Base-by-base conservation (phyloP, 2,329 filamentous ascomycete species). In the Emmonsiellopsis sp. region DNA sequence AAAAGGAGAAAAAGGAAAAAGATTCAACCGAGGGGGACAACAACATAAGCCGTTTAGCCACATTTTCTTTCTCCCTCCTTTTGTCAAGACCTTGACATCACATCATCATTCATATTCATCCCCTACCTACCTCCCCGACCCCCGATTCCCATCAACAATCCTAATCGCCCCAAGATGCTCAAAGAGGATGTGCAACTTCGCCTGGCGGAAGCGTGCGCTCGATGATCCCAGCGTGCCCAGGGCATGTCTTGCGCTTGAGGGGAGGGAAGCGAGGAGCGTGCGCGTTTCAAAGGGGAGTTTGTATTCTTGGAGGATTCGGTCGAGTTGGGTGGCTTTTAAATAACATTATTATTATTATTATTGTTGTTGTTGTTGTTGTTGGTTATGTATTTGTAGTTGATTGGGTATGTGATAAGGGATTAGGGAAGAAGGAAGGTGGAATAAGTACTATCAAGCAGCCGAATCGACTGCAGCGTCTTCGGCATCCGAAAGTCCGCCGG, bases 271-370 rank as follows among this genome's bases (percentile, higher is more conserved):
- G 15, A 57, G 55, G 10, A 57, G 20, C 4, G 51, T 54, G n/a
- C 57, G 55, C 32, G 44, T 54, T 30, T 63, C 57, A 15, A 59
- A 57, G 34, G 60, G 60, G 10, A 63, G 54, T 9, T 52, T 54
- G 47, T 63, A 63, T 32, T 61, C 56, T 35, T 58, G 58, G 50
- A 63, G 59, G 38, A 63, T 63, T 10, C 61, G 56, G 41, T 63
- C 62, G 26, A 63, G 56, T 58, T 63, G 62, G 9, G 55, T 56
- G 30, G 54, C 61, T 62, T 47, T 41, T 30, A 9, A 2, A 9
- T 10, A 38, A 7, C 13, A 38, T 38, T 5, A 38, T 9, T 15
- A 42, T 30, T 41, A 43, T 31, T 42, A 15, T 31, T 32, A n/a
- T 13, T 9, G 26, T 20, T 35, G 38, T 13, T 16, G n/a, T 44